Evolutionary conservation across 176 grass and related monocot genomes (phyloP), one percentile per base, ranked within the genome.

Genomic region (Microstegium vimineum): DNA sequence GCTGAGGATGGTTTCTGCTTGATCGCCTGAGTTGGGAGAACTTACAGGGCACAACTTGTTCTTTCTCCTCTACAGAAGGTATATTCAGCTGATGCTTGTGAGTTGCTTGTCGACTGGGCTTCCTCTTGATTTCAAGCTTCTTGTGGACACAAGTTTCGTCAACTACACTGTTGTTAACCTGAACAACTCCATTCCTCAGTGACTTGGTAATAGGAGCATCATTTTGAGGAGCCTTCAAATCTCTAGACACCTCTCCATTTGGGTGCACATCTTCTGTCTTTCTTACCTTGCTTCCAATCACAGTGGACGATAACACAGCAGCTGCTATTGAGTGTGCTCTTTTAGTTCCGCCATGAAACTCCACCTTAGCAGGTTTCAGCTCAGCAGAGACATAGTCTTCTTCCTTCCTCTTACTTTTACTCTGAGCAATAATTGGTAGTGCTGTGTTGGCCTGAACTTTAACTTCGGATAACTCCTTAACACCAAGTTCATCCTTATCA

Each of bases 171-270:
- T 66, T 14, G 6, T 63, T 68, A 68, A 67, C n/a, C 13, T 46
- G 74, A 72, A 79, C 31, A 46, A 9, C 40, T 56, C 62, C 70
- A 25, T 54, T 90, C 70, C 80, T 87, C 47, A 64, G 52, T 25
- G 37, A 25, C 70, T 51, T 79, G 34, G 49, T 80, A 45, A 40
- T 10, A 80, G 69, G 68, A 70, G 18, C 67, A 69, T 56, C 42
- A 28, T 52, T 68, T 75, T 1, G 25, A 80, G 28, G 75, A 8
- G 68, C 26, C 67, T 69, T 20, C 26, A 26, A n/a, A 38, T 46
- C 45, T 15, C 1, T 18, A 72, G 30, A 8, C 14, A 5, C 23
- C 23, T 51, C 26, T 35, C 22, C 73, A 70, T 75, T 74, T 38
- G 6, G 23, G 27, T 40, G 30, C 43, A 74, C 32, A 45, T 35